phyloP scores from a whole-genome alignment of 2,329 filamentous ascomycete genomes.

The Cryoendolithus antarcticus region DNA sequence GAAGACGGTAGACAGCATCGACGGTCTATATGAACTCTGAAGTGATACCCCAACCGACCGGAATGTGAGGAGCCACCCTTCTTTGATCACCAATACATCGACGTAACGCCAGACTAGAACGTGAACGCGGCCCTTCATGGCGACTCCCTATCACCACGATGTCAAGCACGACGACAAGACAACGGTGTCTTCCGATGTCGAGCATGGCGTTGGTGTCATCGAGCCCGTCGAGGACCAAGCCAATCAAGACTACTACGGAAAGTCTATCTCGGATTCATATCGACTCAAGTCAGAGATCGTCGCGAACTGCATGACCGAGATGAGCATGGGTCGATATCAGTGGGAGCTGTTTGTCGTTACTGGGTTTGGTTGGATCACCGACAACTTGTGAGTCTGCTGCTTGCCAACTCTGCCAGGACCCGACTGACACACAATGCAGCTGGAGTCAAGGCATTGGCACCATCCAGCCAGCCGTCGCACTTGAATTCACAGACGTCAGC shows the following conservation, averaged over 20 bases:
- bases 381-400: slow-evolving; percentile 70
- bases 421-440: slow-evolving; percentile 42
- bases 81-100: too few species aligned
- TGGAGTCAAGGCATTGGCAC: slow-evolving; percentile 44
- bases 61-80: too few species aligned
- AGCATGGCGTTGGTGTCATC: slow-evolving; percentile 2
- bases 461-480: slow-evolving; percentile 16
- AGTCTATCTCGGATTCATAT: slow-evolving; percentile 2
- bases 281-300: slow-evolving; percentile 5
- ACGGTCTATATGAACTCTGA: too few species aligned
- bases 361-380: slow-evolving; percentile 73
- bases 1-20: too few species aligned
- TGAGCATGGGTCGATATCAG: slow-evolving; percentile 73
- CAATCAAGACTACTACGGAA: slow-evolving; percentile 3
- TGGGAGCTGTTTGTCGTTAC: slow-evolving; percentile 70
- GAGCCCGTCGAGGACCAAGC: slow-evolving; percentile 1
- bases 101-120: too few species aligned
- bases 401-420: slow-evolving; percentile 35
- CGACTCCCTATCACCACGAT: too few species aligned
- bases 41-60: too few species aligned
- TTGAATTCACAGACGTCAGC: slow-evolving; percentile 1
- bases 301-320: slow-evolving; percentile 32
- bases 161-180: too few species aligned
- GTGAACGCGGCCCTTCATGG: too few species aligned
- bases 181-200: background rate